Evolutionary conservation across 2,329 filamentous ascomycete genomes (phyloP), one percentile per base, ranked within the genome.

Genomic region (Eutypa lata): DNA sequence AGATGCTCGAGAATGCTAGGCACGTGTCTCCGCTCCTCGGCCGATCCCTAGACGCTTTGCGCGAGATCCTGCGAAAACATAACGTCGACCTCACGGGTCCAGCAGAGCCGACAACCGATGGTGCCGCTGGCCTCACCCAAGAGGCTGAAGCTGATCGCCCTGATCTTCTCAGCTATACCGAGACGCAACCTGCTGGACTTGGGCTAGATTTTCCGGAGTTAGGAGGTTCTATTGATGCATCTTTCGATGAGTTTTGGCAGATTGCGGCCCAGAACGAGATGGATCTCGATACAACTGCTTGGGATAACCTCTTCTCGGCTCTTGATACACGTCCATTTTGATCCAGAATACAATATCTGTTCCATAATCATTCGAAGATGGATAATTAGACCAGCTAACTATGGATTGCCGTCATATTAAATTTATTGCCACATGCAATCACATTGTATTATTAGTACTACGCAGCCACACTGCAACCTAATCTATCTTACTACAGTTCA

Each of bases 221-320:
- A 10, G 26, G 26, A 5, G 26, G 26, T 10, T 31, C 26, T 31
- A 31, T 10, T 11, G 44, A 53, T 3, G 31, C n/a, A n/a, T 53
- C 48, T 2, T 55, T 55, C 13, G 48, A 55, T n/a, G 51, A 51
- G 6, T 50, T 53, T 28, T 63, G 56, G 57, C 52, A 54, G 28
- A 48, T 52, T 38, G 56, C 53, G 48, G 51, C 50, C 26, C 52
- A 61, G 40, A 40, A 47, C 26, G 61, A 60, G 38, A 44, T 48
- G 37, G 54, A 54, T 48, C 52, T 45, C 13, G 59, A 61, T 54
- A 54, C 50, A 21, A 22, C 45, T 7, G 51, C 56, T 2, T 63
- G 59, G 61, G 61, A 63, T 42, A 54, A 53, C 48, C n/a, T 61
- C 10, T 63, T 60, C 48, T 60, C 61, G 3, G 40, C 54, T 22